These are phyloP conservation scores for Boletus patriciae DNA, from an alignment of 768 basidiomycete genomes.

Conservation along the genomic window DNA sequence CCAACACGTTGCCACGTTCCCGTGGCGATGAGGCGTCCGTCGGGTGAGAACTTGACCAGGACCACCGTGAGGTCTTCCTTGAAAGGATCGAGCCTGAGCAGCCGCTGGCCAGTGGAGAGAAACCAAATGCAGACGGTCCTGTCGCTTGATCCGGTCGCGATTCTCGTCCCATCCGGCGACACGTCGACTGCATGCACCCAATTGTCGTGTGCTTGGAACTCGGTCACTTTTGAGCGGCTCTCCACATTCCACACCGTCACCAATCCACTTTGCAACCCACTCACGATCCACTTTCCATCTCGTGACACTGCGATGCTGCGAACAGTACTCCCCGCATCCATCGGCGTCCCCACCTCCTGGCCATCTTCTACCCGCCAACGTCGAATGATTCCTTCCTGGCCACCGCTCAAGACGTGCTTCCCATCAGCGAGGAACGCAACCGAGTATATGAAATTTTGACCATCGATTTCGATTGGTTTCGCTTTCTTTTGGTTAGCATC, in stretches of 20 bases:
- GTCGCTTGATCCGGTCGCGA: neutral
- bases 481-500: neutral
- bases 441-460: neutral
- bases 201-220: neutral
- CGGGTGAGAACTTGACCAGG: constrained; percentile 3
- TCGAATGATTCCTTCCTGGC: neutral
- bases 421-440: neutral
- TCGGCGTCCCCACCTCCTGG: neutral
- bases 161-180: neutral
- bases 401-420: constrained; percentile 1
- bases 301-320: neutral
- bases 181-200: neutral
- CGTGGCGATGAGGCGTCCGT: neutral
- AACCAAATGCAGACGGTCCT: neutral
- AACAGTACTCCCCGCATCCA: neutral
- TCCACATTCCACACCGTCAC: constrained; percentile 4
- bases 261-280: neutral
- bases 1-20: neutral
- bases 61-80: too few relatives aligned
- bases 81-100: neutral
- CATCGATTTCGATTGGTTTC: neutral
- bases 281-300: neutral
- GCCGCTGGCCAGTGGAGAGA: neutral
- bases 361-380: neutral
- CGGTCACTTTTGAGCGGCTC: neutral